Evolutionary conservation across 306 rosid species (phyloP).

Genomic region (Trichosanthes truncata): DNA sequence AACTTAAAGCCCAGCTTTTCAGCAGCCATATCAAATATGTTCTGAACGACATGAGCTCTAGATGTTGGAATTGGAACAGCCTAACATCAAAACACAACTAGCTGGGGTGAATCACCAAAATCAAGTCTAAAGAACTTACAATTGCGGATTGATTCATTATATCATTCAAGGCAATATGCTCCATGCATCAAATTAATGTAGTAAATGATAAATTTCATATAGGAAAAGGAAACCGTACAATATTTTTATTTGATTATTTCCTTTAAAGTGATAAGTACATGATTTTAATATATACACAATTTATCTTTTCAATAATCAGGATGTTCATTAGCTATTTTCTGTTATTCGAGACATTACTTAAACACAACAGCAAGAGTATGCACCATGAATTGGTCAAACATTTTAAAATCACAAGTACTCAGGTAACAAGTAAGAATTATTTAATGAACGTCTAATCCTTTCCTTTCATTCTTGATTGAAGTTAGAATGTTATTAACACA

Average conservation of each 20-base stretch:
- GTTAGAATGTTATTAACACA: not conserved
- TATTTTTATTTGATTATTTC: not conserved
- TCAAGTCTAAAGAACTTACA: not conserved
- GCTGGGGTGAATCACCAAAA: slow-evolving; percentile 6
- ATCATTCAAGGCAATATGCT: not conserved
- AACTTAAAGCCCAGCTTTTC: slow-evolving; percentile 70
- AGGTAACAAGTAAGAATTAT: not conserved
- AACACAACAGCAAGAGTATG: not conserved
- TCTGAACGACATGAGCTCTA: slow-evolving; percentile 50
- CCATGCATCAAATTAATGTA: not conserved
- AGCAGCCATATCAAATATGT: slow-evolving; percentile 78
- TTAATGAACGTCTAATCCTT: not conserved
- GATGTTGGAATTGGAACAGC: slow-evolving; percentile 74
- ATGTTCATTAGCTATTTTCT: not conserved
- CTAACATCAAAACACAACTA: slow-evolving; percentile 31
- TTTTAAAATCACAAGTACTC: not conserved
- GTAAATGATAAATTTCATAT: not conserved
- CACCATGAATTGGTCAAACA: not conserved
- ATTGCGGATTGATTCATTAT: not conserved
- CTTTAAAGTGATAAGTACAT: not conserved
- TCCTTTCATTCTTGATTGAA: not conserved
- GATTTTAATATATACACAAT: not conserved
- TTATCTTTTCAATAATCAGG: not conserved
- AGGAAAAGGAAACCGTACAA: not conserved
- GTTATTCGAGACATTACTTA: not conserved